Conservation (phyloP, 2,329 filamentous ascomycete species). For the Capronia coronata region DNA sequence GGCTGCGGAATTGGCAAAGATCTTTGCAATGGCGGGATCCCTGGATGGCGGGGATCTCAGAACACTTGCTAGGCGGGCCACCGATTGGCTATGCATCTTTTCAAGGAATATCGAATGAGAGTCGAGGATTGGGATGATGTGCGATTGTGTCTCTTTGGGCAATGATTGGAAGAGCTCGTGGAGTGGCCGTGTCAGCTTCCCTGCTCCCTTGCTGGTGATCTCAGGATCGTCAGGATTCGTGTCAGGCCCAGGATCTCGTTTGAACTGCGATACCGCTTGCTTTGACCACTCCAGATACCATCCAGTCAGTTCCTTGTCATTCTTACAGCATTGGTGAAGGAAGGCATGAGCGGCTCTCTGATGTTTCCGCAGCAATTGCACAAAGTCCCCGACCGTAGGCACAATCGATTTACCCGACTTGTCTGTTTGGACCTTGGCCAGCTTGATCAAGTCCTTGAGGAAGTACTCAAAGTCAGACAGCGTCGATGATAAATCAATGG, state of each 20-base stretch:
- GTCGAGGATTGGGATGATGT: slow-evolving; percentile 51
- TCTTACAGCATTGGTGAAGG: slow-evolving; percentile 61
- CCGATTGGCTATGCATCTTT: slow-evolving; percentile 50
- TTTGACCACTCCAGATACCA: slow-evolving; percentile 58
- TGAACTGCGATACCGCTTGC: slow-evolving; percentile 53
- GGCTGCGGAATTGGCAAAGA: slow-evolving; percentile 15
- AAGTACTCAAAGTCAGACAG: slow-evolving; percentile 62
- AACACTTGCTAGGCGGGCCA: slow-evolving; percentile 51
- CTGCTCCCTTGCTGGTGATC: slow-evolving; percentile 32
- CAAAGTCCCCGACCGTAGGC: slow-evolving; percentile 66
- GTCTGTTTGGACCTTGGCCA: slow-evolving; percentile 35
- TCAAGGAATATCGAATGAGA: slow-evolving; percentile 56
- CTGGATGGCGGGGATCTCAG: slow-evolving; percentile 38
- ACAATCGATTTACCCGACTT: slow-evolving; percentile 31
- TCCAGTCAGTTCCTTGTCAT: slow-evolving; percentile 59
- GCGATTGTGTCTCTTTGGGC: slow-evolving; percentile 40
- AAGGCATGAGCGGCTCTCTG: slow-evolving; percentile 60
- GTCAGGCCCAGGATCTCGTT: slow-evolving; percentile 16
- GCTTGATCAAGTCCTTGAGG: slow-evolving; percentile 63
- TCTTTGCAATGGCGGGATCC: slow-evolving; percentile 24
- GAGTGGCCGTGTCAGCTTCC: slow-evolving; percentile 40
- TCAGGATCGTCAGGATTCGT: slow-evolving; percentile 26
- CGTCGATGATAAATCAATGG: slow-evolving; percentile 64
- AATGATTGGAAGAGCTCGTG: slow-evolving; percentile 44
- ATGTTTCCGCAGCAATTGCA: slow-evolving; percentile 60